Evolutionary conservation across 768 basidiomycete genomes (phyloP).

Genomic region (Termitomyces sp.): DNA sequence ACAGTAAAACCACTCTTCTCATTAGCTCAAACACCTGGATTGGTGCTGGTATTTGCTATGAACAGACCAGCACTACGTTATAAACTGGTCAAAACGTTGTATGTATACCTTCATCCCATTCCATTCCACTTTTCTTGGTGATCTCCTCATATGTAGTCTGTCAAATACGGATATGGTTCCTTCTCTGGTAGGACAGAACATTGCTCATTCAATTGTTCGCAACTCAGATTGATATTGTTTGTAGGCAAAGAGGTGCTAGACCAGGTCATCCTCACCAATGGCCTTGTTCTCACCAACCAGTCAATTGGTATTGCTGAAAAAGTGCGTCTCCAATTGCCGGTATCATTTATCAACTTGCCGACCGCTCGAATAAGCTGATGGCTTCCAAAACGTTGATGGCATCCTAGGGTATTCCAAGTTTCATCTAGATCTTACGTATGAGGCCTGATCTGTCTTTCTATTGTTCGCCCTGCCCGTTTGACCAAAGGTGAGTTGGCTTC

Average conservation of each 20-base stretch:
- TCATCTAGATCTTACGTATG: too few species aligned
- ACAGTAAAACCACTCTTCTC: too few species aligned
- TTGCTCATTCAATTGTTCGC: neutral
- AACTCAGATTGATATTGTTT: too few species aligned
- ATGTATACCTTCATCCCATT: conserved; percentile 17
- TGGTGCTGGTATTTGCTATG: conserved; percentile 47
- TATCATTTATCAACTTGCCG: neutral
- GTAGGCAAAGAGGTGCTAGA: too few species aligned
- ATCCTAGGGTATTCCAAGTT: too few species aligned
- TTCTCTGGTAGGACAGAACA: conserved; percentile 42
- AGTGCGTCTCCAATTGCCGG: conserved; percentile 7
- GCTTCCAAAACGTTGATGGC: conserved; percentile 51
- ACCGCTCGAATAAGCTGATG: conserved; percentile 26
- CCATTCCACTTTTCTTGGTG: neutral
- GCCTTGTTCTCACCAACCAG: conserved; percentile 47
- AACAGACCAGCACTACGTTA: conserved; percentile 43
- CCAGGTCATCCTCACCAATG: conserved; percentile 45
- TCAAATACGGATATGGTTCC: conserved; percentile 56
- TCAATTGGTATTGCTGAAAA: conserved; percentile 59
- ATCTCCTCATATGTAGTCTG: conserved; percentile 33
- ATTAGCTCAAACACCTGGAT: conserved; percentile 68
- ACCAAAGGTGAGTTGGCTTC: conserved; percentile 35
- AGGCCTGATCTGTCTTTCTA: conserved; percentile 20
- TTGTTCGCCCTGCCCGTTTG: conserved; percentile 56
- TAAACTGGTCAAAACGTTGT: conserved; percentile 46